Base-by-base conservation (phyloP, 192 early-diverging fungal genomes). In the Coemansia sp. region DNA sequence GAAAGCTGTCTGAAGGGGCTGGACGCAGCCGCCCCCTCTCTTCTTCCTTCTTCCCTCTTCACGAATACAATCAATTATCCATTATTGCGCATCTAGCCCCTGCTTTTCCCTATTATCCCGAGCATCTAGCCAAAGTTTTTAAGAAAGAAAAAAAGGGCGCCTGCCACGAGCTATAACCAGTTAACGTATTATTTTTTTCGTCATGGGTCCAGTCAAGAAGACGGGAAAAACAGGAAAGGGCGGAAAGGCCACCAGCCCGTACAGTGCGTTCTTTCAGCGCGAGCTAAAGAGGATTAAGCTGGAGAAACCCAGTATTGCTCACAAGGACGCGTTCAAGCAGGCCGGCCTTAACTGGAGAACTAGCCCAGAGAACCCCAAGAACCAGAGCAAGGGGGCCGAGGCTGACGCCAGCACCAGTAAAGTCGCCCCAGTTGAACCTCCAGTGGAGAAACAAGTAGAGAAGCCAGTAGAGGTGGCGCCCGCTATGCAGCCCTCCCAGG, bases 271-370 rank as follows among this genome's bases (percentile, higher is more conserved):
- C 39, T 76, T 79, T 44, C 68, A 75, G 41, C 64, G 58, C 13
- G 82, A 84, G 77, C 74, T 84, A 36, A 79, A 79, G 70, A 73
- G 74, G 16, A 64, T 84, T 40, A 84, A 84, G 65, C 39, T 27
- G 40, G 70, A 75, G 62, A 68, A 84, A 60, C 78, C 82, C 16
- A 38, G n/a, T 8, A 76, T 84, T 40, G 44, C 82, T 8, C 82
- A 84, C 70, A 79, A 76, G 64, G 78, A 76, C 4, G 82, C 78
- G 29, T 84, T 84, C 69, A 84, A 75, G 68, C 77, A 79, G 41
- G 82, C 82, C 7, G 78, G 68, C 5, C 66, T 76, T 15, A 79
- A 76, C 71, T 84, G 82, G 82, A 69, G 66, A 41, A 76, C 68
- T 12, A 84, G 82, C 46, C 60, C 71, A 3, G 50, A 71, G 62